Conservation (phyloP, 805 yeast species). For the Starmerella kuoi region DNA sequence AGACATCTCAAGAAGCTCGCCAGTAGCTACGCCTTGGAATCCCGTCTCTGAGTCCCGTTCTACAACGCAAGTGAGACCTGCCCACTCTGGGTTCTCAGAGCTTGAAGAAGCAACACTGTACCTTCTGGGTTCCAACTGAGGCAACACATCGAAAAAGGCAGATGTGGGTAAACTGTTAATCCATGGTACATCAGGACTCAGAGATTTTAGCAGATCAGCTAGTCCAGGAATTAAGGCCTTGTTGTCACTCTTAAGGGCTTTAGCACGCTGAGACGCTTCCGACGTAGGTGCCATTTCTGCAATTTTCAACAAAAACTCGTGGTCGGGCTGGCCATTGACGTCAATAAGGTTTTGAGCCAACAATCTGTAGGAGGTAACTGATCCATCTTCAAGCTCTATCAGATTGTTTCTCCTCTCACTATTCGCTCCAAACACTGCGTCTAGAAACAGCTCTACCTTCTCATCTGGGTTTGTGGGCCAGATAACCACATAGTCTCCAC, state of each 20-base stretch:
- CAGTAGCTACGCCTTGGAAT: slow-evolving; percentile 21
- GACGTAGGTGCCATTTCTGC: slow-evolving; percentile 59
- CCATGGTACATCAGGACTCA: slow-evolving; percentile 56
- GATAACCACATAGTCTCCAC: slow-evolving; percentile 80
- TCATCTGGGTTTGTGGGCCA: slow-evolving; percentile 72
- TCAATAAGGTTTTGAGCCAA: slow-evolving; percentile 63
- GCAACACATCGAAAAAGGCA: slow-evolving; percentile 48
- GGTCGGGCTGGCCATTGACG: slow-evolving; percentile 67
- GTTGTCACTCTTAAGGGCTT: slow-evolving; percentile 39
- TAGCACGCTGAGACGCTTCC: slow-evolving; percentile 32
- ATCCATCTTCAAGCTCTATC: slow-evolving; percentile 45
- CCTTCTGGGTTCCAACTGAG: slow-evolving; percentile 67
- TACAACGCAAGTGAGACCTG: slow-evolving; percentile 69
- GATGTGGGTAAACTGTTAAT: slow-evolving; percentile 51
- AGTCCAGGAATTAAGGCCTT: slow-evolving; percentile 47
- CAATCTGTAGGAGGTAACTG: slow-evolving; percentile 54
- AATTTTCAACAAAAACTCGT: slow-evolving; percentile 53
- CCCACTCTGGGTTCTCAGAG: slow-evolving; percentile 47
- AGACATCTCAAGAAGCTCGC: slow-evolving; percentile 6
- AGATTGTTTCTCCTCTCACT: slow-evolving; percentile 29
- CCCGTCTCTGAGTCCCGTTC: slow-evolving; percentile 31
- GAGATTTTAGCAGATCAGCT: slow-evolving; percentile 48
- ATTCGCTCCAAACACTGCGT: slow-evolving; percentile 38
- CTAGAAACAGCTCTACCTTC: slow-evolving; percentile 42
- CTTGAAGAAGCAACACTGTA: slow-evolving; percentile 78